phyloP scores from a whole-genome alignment of 2,329 filamentous ascomycete species.

The Claviceps sp. region DNA sequence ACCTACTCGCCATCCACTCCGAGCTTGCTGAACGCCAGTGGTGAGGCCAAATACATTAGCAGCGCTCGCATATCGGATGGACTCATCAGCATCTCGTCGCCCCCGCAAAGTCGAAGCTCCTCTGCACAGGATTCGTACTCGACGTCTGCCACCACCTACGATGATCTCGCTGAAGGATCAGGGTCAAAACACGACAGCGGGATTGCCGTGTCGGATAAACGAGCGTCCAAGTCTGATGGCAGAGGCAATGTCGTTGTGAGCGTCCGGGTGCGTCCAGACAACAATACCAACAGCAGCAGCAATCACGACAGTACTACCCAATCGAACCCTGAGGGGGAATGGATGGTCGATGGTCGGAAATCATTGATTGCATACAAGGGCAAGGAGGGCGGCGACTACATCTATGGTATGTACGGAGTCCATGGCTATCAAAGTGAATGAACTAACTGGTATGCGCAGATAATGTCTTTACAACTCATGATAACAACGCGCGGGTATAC shows the following conservation, averaged over 20 bases:
- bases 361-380: conserved; percentile 74
- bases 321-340: conserved; percentile 60
- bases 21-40: conserved; percentile 67
- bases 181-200: conserved; percentile 17
- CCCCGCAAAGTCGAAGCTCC: conserved; percentile 78
- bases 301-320: conserved; percentile 29
- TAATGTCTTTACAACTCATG: conserved; percentile 89
- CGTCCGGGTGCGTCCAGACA: conserved; percentile 81
- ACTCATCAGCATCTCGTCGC: conserved; percentile 64
- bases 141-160: conserved; percentile 78
- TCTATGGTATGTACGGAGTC: conserved; percentile 54
- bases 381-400: conserved; percentile 83
- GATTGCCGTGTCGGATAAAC: conserved; percentile 27
- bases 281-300: conserved; percentile 21
- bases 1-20: conserved; percentile 42
- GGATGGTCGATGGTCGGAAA: conserved; percentile 78
- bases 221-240: conserved; percentile 47
- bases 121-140: conserved; percentile 88
- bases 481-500: conserved; percentile 91
- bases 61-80: conserved; percentile 59
- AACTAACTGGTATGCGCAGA: conserved; percentile 37
- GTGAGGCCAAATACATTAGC: conserved; percentile 60
- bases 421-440: too few species aligned
- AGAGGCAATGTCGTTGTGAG: conserved; percentile 96
- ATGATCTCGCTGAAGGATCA: conserved; percentile 54